Conservation (phyloP, 352 stramenopile species). For the Globisporangium polare region DNA sequence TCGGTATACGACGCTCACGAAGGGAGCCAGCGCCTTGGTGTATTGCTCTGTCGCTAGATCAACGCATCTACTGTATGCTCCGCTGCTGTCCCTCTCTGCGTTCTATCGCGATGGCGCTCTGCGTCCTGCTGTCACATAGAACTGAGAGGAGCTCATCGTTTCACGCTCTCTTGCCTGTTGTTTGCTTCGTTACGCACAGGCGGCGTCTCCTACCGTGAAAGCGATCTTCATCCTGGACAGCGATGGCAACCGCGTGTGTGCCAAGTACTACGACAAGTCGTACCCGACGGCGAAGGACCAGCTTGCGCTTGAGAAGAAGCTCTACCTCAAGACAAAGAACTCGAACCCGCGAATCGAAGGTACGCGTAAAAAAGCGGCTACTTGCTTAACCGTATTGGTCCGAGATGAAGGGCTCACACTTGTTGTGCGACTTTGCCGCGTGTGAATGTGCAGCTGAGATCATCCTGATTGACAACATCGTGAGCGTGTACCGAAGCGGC, state of each 20-base stretch:
- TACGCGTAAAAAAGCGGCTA: slow-evolving; percentile 8
- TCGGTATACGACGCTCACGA: neutral
- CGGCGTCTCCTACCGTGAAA: slow-evolving; percentile 75
- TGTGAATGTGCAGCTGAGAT: slow-evolving; percentile 57
- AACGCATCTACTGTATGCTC: neutral
- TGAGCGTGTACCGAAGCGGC: slow-evolving; percentile 86
- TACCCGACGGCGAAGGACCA: slow-evolving; percentile 86
- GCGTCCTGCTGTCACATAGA: neutral
- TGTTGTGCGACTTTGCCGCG: neutral
- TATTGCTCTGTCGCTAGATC: neutral
- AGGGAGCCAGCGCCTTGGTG: neutral
- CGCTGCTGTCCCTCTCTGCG: neutral
- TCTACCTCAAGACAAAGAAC: slow-evolving; percentile 90
- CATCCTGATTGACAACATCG: slow-evolving; percentile 88
- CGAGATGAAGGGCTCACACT: neutral
- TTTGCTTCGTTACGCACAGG: too few relatives aligned
- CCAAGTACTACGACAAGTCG: slow-evolving; percentile 92
- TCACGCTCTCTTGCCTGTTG: neutral
- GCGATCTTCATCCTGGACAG: slow-evolving; percentile 87
- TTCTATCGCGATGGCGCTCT: neutral
- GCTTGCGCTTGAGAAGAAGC: slow-evolving; percentile 86
- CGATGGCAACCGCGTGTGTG: slow-evolving; percentile 86
- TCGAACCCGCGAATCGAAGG: slow-evolving; percentile 81
- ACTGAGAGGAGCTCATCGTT: neutral
- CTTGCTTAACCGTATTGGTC: neutral